Evolutionary conservation across 2,329 filamentous ascomycete species (phyloP).

Genomic region (Metarhizium rileyi): DNA sequence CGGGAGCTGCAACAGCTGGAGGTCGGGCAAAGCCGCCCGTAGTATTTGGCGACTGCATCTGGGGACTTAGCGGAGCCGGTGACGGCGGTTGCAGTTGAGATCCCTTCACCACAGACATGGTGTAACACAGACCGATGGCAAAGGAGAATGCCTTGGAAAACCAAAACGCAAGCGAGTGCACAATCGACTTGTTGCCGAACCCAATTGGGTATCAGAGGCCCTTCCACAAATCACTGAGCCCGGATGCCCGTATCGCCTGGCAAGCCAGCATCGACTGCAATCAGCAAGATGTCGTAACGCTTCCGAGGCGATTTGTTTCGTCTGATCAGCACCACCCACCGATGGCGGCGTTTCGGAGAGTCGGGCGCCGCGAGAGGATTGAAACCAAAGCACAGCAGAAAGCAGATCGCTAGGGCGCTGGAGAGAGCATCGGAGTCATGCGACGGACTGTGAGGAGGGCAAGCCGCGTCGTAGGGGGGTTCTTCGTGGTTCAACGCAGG

Average conservation of each 20-base stretch:
- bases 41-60: slow-evolving; percentile 18
- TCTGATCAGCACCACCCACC: neutral
- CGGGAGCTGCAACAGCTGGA: slow-evolving; percentile 16
- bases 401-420: neutral
- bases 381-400: neutral
- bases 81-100: slow-evolving; percentile 9
- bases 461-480: neutral
- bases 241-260: slow-evolving; percentile 9
- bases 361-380: neutral
- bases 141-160: slow-evolving; percentile 4
- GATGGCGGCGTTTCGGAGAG: slow-evolving; percentile 1
- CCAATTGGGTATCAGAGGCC: slow-evolving; percentile 12
- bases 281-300: neutral
- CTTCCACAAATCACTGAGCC: slow-evolving; percentile 12
- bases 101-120: slow-evolving; percentile 23
- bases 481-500: slow-evolving; percentile 2
- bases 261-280: slow-evolving; percentile 12
- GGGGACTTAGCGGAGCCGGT: slow-evolving; percentile 2
- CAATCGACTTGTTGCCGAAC: neutral
- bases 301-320: neutral
- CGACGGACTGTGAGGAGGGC: neutral
- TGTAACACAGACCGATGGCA: neutral
- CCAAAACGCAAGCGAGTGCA: neutral
- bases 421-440: slow-evolving; percentile 2
- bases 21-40: slow-evolving; percentile 14